Percentiles rank a stretch among this genome's conserved stretches.
These are phyloP conservation scores for Melanomma pulvis-pyrius DNA, from an alignment of 495 filamentous ascomycete species.

Conservation along the genomic window DNA sequence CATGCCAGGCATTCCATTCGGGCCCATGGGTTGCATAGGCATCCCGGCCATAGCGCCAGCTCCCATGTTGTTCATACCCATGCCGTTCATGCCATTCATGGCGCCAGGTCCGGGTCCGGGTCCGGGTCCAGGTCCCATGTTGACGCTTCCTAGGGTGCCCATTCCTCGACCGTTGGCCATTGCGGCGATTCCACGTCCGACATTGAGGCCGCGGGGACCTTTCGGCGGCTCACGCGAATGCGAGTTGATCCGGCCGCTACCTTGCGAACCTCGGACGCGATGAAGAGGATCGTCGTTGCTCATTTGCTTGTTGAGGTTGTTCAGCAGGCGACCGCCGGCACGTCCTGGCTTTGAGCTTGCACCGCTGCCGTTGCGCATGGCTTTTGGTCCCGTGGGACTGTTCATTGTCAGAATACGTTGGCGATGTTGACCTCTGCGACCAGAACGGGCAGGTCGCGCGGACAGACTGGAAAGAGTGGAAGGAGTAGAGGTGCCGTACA, in stretches of 20 bases:
- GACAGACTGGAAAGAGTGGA: not conserved
- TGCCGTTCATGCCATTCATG: conserved; percentile 31
- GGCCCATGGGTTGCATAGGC: conserved; percentile 43
- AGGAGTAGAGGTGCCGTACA: conserved; percentile 60
- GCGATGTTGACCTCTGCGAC: not conserved
- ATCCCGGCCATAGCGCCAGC: conserved; percentile 49
- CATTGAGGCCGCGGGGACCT: conserved; percentile 60
- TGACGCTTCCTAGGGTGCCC: conserved; percentile 40
- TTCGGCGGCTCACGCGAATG: conserved; percentile 73
- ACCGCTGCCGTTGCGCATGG: conserved; percentile 79
- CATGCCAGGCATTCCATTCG: conserved; percentile 48
- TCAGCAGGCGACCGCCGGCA: conserved; percentile 73
- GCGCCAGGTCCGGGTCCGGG: too few species aligned
- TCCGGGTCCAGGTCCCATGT: conserved; percentile 3
- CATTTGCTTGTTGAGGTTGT: conserved; percentile 85
- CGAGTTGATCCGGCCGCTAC: conserved; percentile 75
- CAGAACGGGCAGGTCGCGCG: not conserved
- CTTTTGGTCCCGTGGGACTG: conserved; percentile 92
- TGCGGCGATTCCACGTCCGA: conserved; percentile 35
- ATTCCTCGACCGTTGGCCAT: conserved; percentile 53
- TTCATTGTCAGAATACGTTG: conserved; percentile 1
- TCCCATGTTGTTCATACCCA: conserved; percentile 48
- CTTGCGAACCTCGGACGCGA: conserved; percentile 72
- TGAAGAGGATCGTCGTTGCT: conserved; percentile 78
- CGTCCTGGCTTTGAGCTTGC: conserved; percentile 11